Evolutionary conservation across 192 early-diverging fungal genomes (phyloP).

Genomic region (Coemansia sp.): DNA sequence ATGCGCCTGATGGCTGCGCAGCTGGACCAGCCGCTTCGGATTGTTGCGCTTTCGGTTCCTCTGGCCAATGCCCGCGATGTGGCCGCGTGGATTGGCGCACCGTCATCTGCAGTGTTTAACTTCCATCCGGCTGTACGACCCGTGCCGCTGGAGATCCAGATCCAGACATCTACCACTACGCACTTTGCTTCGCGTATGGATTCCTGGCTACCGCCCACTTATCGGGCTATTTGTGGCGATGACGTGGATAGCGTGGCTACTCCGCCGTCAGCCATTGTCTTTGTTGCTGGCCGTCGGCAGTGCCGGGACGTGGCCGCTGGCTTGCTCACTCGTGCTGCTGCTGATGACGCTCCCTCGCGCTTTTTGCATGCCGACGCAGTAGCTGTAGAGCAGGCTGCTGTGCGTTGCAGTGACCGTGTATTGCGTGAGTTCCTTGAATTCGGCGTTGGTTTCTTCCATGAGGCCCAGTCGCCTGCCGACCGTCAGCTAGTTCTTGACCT

Average conservation of each 20-base stretch:
- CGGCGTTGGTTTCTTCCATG: conserved; percentile 92
- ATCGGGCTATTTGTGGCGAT: conserved; percentile 25
- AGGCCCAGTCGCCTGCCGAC: conserved; percentile 77
- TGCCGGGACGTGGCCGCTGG: conserved; percentile 83
- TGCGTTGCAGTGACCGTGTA: conserved; percentile 68
- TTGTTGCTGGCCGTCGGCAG: conserved; percentile 90
- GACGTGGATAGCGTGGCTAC: conserved; percentile 11
- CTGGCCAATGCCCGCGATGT: conserved; percentile 97
- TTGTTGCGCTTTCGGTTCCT: conserved; percentile 85
- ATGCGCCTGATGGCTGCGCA: conserved; percentile 90
- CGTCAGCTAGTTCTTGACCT: conserved; percentile 68
- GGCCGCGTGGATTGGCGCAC: conserved; percentile 94
- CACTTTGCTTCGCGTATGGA: conserved; percentile 97
- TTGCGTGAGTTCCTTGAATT: conserved; percentile 67
- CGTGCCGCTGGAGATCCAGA: conserved; percentile 91
- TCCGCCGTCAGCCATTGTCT: conserved; percentile 75
- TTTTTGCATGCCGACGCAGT: conserved; percentile 68
- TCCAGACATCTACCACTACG: conserved; percentile 86
- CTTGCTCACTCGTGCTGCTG: conserved; percentile 74
- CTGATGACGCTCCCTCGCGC: conserved; percentile 68
- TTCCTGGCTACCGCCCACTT: conserved; percentile 79
- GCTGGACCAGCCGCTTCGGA: conserved; percentile 78
- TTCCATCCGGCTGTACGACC: conserved; percentile 93
- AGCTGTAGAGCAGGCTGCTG: conserved; percentile 60
- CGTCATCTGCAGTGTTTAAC: conserved; percentile 77